Percentiles rank a stretch among this genome's conserved stretches.
These are phyloP conservation scores for Debaryomyces coudertii DNA, from an alignment of 1,139 yeast genomes.

Conservation along the genomic window DNA sequence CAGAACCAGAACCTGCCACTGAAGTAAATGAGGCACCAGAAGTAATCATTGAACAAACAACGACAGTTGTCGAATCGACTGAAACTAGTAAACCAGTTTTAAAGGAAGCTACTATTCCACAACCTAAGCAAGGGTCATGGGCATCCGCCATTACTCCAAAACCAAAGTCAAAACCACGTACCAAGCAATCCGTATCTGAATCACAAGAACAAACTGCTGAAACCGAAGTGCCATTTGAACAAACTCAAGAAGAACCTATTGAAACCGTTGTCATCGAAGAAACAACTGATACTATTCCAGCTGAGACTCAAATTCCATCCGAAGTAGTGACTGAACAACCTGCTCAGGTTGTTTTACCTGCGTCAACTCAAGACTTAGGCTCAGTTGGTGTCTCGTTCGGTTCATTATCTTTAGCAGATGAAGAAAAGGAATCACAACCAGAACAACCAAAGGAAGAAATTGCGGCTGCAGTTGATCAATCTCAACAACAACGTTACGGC, in stretches of 20 bases:
- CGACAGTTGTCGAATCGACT: constrained; percentile 10
- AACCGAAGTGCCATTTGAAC: constrained; percentile 15
- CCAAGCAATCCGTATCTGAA: constrained; percentile 20
- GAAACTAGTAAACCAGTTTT: constrained; percentile 26
- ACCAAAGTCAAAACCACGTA: constrained; percentile 37
- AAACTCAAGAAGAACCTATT: constrained; percentile 21
- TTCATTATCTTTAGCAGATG: constrained; percentile 56
- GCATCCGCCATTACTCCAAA: constrained; percentile 64
- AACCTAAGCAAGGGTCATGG: constrained; percentile 50
- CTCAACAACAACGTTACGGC: constrained; percentile 20
- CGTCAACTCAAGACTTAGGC: constrained; percentile 50
- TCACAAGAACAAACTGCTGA: constrained; percentile 17
- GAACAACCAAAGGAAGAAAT: constrained; percentile 17
- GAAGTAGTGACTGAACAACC: constrained; percentile 26
- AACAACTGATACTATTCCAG: constrained; percentile 15
- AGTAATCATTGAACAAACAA: constrained; percentile 15
- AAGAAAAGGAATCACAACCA: constrained; percentile 30
- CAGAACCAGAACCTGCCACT: constrained; percentile 14
- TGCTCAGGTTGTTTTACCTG: constrained; percentile 70
- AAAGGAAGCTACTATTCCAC: constrained; percentile 35
- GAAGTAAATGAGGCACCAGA: constrained; percentile 14
- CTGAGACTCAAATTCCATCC: constrained; percentile 13
- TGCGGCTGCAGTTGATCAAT: constrained; percentile 19
- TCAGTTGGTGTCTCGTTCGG: constrained; percentile 75
- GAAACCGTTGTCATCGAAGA: constrained; percentile 18